Conservation (phyloP, 345 rosid genomes). For the Acer negundo region DNA sequence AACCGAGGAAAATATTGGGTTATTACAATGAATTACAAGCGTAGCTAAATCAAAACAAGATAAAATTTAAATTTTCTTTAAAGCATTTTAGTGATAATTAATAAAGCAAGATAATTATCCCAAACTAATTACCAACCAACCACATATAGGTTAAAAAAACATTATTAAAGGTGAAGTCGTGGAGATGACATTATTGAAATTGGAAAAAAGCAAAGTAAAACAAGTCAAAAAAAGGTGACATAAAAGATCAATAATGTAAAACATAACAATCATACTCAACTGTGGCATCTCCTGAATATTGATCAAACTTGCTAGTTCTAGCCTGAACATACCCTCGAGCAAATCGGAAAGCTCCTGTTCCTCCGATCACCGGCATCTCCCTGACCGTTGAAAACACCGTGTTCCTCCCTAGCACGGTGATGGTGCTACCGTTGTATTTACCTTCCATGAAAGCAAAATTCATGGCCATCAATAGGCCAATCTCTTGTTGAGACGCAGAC, state of each 20-base stretch:
- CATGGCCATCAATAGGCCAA: slow-evolving; percentile 69
- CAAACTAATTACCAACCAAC: neutral
- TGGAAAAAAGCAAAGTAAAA: neutral
- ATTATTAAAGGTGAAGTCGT: no score
- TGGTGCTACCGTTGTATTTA: slow-evolving; percentile 67
- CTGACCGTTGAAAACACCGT: slow-evolving; percentile 47
- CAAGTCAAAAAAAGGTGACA: no score
- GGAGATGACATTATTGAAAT: neutral
- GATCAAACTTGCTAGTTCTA: slow-evolving; percentile 41
- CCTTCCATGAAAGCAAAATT: slow-evolving; percentile 68
- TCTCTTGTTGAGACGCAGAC: slow-evolving; percentile 50
- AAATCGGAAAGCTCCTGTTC: slow-evolving; percentile 78
- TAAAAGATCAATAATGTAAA: slow-evolving; percentile 42
- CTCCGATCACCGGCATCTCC: slow-evolving; percentile 82
- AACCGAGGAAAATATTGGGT: no score
- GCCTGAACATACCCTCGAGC: slow-evolving; percentile 73
- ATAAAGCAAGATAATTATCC: neutral
- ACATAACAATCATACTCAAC: slow-evolving; percentile 61
- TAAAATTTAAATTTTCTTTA: no score
- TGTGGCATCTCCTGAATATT: slow-evolving; percentile 38
- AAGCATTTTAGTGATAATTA: no score
- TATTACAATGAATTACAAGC: no score
- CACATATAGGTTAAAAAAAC: no score
- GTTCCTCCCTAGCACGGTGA: slow-evolving; percentile 72
- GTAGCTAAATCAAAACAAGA: no score